Evolutionary conservation across 768 basidiomycete species (phyloP), one percentile per base, ranked within the genome.

Genomic region (Saitozyma sp.): DNA sequence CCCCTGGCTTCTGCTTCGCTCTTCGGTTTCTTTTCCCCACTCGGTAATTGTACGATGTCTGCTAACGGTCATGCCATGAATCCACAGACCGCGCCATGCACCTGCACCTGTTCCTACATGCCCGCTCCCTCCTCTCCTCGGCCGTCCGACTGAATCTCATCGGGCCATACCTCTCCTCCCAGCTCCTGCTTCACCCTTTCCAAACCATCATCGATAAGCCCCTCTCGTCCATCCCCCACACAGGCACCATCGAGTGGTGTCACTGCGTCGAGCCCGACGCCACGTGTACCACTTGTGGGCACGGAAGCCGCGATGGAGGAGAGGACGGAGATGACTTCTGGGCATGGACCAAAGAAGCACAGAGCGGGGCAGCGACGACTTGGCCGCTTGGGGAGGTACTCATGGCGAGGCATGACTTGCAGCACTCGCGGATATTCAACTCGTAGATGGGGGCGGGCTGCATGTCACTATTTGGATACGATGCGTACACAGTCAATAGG

Each of bases 321-420:
- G 8, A 29, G 73, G 55, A 54, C 13, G 54, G 46, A 61, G 50
- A 60, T 5, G 61, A 68, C 11, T 65, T 68, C 13, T 75, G 75
- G 76, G 60, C 17, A 10, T 68, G 65, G 61, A 67, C 64, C 7
- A 56, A 66, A 40, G 73, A 69, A 53, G 63, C 79, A n/a, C 72
- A 81, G 10, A 69, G 82, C 41, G 88, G 87, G 0, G 92, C 94
- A 5, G 88, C 89, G 43, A 92, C 87, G 70, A 97, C 91, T 14
- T 98, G 95, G 95, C 96, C 95, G 0, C 79, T 99, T 17, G 94
- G 93, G 16, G 96, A 99, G 80, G 89, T 98, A 46, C 83, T 98
- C 38, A 87, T 89, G 42, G 85, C 86, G 46, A 83, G 96, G 62
- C 96, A 99, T 79, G 95, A 97, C 81, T 81, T 92, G 72, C 91